Conservation (phyloP, 2,329 filamentous ascomycete species). For the Penicillium glabrum region DNA sequence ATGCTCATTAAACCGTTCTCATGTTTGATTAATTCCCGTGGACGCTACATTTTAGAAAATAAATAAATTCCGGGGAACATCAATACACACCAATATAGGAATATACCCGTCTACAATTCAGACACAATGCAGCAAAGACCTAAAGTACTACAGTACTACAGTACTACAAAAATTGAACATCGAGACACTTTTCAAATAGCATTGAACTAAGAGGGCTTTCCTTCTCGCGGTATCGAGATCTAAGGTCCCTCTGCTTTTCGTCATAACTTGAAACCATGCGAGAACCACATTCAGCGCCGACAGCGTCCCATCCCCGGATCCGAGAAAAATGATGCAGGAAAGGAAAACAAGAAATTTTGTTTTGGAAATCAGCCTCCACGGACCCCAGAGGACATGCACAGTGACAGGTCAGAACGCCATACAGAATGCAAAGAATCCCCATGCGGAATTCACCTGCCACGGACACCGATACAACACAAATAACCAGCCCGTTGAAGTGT, state of each 20-base stretch:
- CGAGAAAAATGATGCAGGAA: slow-evolving; percentile 29
- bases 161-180: too few species aligned
- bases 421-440: slow-evolving; percentile 42
- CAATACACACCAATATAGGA: neutral
- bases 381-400: slow-evolving; percentile 34
- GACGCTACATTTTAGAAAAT: too few species aligned
- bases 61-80: neutral
- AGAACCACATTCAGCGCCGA: slow-evolving; percentile 33
- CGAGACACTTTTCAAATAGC: slow-evolving; percentile 22
- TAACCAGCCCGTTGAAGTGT: neutral
- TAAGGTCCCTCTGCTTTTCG: slow-evolving; percentile 13
- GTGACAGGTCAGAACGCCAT: slow-evolving; percentile 43
- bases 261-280: slow-evolving; percentile 16
- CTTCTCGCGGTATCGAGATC: slow-evolving; percentile 29
- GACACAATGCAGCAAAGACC: too few species aligned
- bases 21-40: too few species aligned
- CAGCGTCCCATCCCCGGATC: slow-evolving; percentile 35
- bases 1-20: too few species aligned
- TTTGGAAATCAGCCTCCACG: slow-evolving; percentile 31
- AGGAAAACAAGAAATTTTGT: slow-evolving; percentile 17
- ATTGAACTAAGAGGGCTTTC: slow-evolving; percentile 29
- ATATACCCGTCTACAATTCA: neutral
- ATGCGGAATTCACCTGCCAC: slow-evolving; percentile 12
- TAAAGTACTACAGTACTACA: too few species aligned
- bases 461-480: neutral